Evolutionary conservation across 768 basidiomycete species (phyloP).

Genomic region (Boletellus sp.): DNA sequence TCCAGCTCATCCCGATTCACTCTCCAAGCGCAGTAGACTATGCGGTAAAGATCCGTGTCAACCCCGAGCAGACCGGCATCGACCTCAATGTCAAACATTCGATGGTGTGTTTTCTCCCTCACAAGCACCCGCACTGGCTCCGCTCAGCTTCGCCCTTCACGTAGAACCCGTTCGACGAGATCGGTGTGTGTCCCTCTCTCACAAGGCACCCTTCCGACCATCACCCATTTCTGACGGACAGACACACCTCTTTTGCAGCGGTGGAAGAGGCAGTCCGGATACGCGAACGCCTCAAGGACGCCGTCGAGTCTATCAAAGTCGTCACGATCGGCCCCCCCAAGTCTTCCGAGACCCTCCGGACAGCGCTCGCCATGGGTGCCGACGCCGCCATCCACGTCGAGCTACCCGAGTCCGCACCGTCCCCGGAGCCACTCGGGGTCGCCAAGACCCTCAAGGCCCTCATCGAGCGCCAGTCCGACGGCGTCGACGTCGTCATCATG

Average conservation of each 20-base stretch:
- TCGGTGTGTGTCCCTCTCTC: slow-evolving; percentile 54
- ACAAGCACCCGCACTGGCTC: not conserved
- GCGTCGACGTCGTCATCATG: slow-evolving; percentile 85
- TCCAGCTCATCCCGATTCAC: slow-evolving; percentile 1
- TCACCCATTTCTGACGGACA: not conserved
- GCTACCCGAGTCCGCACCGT: slow-evolving; percentile 62
- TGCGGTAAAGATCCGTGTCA: slow-evolving; percentile 97
- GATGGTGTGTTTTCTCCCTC: slow-evolving; percentile 64
- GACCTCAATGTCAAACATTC: slow-evolving; percentile 98
- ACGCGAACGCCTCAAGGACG: slow-evolving; percentile 77
- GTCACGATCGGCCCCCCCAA: slow-evolving; percentile 95
- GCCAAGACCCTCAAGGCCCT: slow-evolving; percentile 80
- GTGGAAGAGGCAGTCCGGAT: slow-evolving; percentile 96
- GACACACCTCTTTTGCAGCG: slow-evolving; percentile 42
- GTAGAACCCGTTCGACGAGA: slow-evolving; percentile 98
- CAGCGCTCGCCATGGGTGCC: slow-evolving; percentile 97
- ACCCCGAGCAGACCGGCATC: slow-evolving; percentile 90
- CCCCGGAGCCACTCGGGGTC: slow-evolving; percentile 88
- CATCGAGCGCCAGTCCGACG: slow-evolving; percentile 58
- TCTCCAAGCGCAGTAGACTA: slow-evolving; percentile 81
- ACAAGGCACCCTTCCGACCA: not conserved
- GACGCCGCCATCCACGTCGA: slow-evolving; percentile 92
- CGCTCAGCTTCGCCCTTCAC: not conserved
- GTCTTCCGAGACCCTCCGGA: slow-evolving; percentile 84
- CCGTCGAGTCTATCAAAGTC: slow-evolving; percentile 82